A percentile compares a stretch with the other conserved stretches of the same genome.
phyloP scores from a whole-genome alignment of 768 basidiomycete genomes.

The Rhodotorula sphaerocarpa region DNA sequence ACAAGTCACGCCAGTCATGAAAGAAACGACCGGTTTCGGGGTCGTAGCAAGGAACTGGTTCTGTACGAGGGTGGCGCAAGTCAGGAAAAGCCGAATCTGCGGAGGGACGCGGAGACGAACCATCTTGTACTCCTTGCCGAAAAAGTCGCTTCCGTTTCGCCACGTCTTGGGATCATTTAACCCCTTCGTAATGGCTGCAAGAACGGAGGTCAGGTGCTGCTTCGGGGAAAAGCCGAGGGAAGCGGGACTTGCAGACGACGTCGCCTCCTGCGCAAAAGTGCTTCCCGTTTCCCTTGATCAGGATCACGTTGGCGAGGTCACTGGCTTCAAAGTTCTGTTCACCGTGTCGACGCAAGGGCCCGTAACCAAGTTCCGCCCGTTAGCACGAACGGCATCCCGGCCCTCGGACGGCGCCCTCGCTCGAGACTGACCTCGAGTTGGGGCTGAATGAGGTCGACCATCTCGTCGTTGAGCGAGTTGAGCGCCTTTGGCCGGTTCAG shows the following conservation, averaged over 20 bases:
- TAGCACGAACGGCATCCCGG: no score
- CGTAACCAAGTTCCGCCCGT: no score
- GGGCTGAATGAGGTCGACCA: slow-evolving; percentile 62
- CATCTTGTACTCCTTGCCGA: slow-evolving; percentile 63
- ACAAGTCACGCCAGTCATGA: slow-evolving; percentile 80
- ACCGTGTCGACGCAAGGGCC: background rate
- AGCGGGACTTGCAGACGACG: slow-evolving; percentile 62
- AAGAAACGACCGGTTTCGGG: slow-evolving; percentile 74
- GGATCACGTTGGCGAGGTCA: slow-evolving; percentile 61
- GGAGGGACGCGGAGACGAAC: slow-evolving; percentile 20
- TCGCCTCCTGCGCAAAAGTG: slow-evolving; percentile 95
- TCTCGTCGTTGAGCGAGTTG: slow-evolving; percentile 71
- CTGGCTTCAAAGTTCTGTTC: slow-evolving; percentile 62
- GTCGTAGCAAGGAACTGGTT: slow-evolving; percentile 37
- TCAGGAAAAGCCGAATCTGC: slow-evolving; percentile 20
- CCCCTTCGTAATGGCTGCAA: slow-evolving; percentile 28
- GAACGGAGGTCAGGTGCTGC: background rate
- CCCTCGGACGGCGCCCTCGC: no score
- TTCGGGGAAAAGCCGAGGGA: background rate
- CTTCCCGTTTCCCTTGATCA: slow-evolving; percentile 58
- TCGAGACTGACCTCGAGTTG: slow-evolving; percentile 71
- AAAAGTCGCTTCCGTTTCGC: slow-evolving; percentile 68
- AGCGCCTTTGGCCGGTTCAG: slow-evolving; percentile 72
- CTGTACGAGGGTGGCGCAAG: background rate
- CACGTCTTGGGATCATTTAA: slow-evolving; percentile 50